These are phyloP conservation scores for Grosmannia serpens DNA, from an alignment of 2,329 filamentous ascomycete species.

Conservation along the genomic window DNA sequence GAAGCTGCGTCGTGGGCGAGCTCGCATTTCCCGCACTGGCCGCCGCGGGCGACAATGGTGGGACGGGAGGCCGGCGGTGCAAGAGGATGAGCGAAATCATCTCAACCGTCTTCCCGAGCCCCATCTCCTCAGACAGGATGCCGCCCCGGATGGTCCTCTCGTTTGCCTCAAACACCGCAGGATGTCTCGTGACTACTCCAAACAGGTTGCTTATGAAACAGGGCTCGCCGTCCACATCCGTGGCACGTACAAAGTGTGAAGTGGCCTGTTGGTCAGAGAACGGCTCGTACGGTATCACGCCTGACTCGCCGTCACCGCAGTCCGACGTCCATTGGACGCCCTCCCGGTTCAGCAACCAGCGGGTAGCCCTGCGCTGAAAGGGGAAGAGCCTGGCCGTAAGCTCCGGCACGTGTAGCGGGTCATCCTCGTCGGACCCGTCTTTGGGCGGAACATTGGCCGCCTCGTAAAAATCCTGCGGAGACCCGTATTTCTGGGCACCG, in stretches of 20 bases:
- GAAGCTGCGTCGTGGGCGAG: constrained; percentile 47
- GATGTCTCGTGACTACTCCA: constrained; percentile 43
- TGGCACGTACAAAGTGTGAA: constrained; percentile 30
- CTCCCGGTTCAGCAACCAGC: constrained; percentile 60
- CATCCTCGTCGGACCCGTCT: constrained; percentile 22
- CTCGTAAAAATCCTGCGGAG: constrained; percentile 54
- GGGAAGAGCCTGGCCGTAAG: constrained; percentile 49
- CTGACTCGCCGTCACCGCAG: background rate
- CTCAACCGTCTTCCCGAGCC: constrained; percentile 70
- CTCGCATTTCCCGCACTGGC: constrained; percentile 35
- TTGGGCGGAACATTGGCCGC: constrained; percentile 50
- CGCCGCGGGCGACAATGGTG: background rate
- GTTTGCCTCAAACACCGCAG: constrained; percentile 28
- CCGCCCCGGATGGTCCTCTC: constrained; percentile 42
- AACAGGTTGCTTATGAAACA: constrained; percentile 45
- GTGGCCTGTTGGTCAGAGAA: constrained; percentile 16
- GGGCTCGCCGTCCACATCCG: constrained; percentile 32
- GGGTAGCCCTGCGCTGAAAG: constrained; percentile 58
- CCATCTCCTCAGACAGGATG: constrained; percentile 73
- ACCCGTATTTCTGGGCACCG: constrained; percentile 14
- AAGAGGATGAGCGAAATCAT: constrained; percentile 58
- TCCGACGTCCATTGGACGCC: constrained; percentile 37
- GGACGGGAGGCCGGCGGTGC: constrained; percentile 33
- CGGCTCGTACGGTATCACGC: constrained; percentile 16
- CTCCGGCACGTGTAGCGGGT: constrained; percentile 28